These are phyloP conservation scores for Solanum aculeatissimum DNA, from an alignment of 305 asterid genomes.

Conservation along the genomic window DNA sequence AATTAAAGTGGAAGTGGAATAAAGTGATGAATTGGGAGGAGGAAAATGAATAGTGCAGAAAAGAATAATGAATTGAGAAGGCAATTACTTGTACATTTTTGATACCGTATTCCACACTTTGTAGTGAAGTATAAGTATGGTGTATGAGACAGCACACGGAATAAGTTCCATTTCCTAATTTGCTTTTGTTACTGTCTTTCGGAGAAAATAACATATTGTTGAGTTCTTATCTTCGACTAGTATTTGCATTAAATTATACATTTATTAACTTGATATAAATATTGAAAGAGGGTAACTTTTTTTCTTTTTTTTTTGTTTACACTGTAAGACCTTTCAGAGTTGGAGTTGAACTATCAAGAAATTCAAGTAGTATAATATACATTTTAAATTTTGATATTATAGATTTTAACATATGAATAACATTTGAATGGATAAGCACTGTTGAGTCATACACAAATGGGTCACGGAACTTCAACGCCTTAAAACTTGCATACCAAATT, in stretches of 20 bases:
- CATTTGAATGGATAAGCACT: neutral
- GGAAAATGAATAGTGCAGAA: neutral
- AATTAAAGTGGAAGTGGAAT: neutral
- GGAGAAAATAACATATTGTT: neutral
- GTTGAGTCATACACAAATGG: neutral
- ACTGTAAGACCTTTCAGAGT: neutral
- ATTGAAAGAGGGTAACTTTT: neutral
- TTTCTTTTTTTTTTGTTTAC: too few relatives aligned
- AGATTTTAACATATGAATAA: neutral
- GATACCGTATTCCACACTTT: neutral
- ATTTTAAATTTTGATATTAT: neutral
- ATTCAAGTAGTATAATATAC: neutral
- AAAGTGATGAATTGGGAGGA: neutral
- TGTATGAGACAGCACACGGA: neutral
- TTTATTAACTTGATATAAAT: neutral
- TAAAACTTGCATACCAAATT: neutral
- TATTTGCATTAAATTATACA: neutral
- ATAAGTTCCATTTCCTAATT: neutral
- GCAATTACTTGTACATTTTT: neutral
- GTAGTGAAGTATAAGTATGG: neutral
- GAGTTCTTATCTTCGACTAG: neutral
- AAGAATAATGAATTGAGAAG: neutral
- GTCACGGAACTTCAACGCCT: neutral
- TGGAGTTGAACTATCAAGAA: neutral
- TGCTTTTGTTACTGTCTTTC: neutral